These are phyloP conservation scores for Pseudopithomyces maydicus DNA, from an alignment of 2,329 filamentous ascomycete species.

Conservation along the genomic window DNA sequence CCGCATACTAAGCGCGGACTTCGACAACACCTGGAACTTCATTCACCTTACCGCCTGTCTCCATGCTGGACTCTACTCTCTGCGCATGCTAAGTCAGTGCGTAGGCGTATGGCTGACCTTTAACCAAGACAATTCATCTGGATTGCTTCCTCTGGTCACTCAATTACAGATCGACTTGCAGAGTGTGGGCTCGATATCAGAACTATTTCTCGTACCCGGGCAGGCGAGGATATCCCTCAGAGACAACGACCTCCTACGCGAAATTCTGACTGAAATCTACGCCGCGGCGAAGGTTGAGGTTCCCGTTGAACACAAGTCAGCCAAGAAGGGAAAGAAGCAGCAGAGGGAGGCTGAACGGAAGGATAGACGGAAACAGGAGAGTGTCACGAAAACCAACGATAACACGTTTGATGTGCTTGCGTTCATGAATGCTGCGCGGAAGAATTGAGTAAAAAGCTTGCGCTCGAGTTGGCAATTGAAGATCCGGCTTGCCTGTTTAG, in stretches of 20 bases:
- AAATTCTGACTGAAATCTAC: conserved; percentile 35
- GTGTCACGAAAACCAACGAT: neutral
- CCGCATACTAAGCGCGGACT: conserved; percentile 33
- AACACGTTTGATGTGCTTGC: conserved; percentile 11
- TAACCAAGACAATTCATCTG: neutral
- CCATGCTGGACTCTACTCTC: conserved; percentile 50
- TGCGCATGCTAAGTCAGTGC: conserved; percentile 49
- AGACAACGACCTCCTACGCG: conserved; percentile 21
- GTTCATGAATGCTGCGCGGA: neutral
- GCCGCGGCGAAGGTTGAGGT: conserved; percentile 26
- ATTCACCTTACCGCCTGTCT: conserved; percentile 48
- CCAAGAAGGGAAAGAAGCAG: conserved; percentile 31
- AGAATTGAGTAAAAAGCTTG: neutral
- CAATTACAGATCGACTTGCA: conserved; percentile 23
- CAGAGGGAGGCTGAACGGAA: conserved; percentile 34
- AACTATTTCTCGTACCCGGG: conserved; percentile 32
- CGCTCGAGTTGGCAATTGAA: neutral
- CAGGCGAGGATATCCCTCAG: conserved; percentile 19
- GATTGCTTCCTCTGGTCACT: neutral
- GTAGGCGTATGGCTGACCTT: conserved; percentile 27
- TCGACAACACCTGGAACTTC: conserved; percentile 43
- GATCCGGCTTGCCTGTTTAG: neutral
- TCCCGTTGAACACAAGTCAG: conserved; percentile 19
- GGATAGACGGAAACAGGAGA: conserved; percentile 19
- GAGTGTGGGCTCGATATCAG: conserved; percentile 28